Evolutionary conservation across 2,329 filamentous ascomycete species (phyloP).

Genomic region (Penicillium sp.): DNA sequence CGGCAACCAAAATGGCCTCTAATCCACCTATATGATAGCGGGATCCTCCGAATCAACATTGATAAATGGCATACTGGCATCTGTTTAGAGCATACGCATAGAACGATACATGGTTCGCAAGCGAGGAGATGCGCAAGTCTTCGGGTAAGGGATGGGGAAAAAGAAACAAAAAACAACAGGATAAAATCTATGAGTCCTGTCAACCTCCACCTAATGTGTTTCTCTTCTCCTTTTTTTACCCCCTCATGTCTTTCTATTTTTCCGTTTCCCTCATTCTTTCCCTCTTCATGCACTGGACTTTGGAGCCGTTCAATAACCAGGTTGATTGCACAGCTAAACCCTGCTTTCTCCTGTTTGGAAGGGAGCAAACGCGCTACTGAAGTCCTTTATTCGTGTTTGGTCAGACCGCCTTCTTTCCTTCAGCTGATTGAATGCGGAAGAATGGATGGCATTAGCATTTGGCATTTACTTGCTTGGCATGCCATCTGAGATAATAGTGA

Average conservation of each 20-base stretch:
- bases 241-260: constrained; percentile 8
- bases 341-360: constrained; percentile 6
- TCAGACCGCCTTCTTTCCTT: constrained; percentile 1
- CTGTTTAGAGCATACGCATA: background rate
- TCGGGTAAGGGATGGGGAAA: background rate
- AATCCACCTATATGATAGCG: background rate
- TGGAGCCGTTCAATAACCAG: background rate
- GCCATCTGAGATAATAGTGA: background rate
- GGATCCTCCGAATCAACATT: background rate
- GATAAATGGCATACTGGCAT: background rate
- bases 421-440: background rate
- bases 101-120: background rate
- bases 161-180: constrained; percentile 2
- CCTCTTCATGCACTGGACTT: constrained; percentile 5
- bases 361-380: background rate
- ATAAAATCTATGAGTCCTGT: constrained; percentile 13
- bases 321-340: constrained; percentile 2
- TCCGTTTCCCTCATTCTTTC: constrained; percentile 5
- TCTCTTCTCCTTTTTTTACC: constrained; percentile 10
- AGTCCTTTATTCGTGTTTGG: background rate
- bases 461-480: background rate
- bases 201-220: background rate
- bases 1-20: constrained; percentile 28
- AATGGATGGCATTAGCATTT: background rate
- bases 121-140: background rate